Evolutionary conservation across 257 asterid species (phyloP).

Genomic region (Jaltomata sinuosa): DNA sequence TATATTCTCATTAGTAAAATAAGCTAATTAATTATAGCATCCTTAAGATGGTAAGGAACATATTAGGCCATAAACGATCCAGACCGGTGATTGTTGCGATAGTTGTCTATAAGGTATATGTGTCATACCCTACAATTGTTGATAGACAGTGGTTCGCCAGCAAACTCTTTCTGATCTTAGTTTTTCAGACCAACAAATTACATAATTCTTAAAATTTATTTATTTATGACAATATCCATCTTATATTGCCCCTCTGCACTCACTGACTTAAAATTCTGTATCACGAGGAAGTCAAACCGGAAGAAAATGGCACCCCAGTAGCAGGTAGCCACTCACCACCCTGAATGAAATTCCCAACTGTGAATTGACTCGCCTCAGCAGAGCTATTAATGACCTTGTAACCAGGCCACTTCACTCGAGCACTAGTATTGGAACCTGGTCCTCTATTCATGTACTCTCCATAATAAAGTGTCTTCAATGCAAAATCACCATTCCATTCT

Average conservation of each 20-base stretch:
- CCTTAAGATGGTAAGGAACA: background rate
- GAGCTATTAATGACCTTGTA: slow-evolving; percentile 47
- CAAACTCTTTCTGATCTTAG: background rate
- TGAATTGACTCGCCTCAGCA: slow-evolving; percentile 56
- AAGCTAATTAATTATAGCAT: background rate
- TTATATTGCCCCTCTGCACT: no score
- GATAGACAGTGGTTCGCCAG: background rate
- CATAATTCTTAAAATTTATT: background rate
- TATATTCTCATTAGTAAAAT: background rate
- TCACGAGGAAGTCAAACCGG: slow-evolving; percentile 39
- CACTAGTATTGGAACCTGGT: slow-evolving; percentile 62
- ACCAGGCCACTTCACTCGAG: slow-evolving; percentile 83
- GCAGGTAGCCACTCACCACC: slow-evolving; percentile 53
- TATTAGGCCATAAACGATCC: background rate
- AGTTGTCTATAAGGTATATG: background rate
- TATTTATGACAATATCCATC: background rate
- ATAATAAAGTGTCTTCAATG: slow-evolving; percentile 47
- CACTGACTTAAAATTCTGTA: background rate
- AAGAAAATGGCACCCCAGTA: slow-evolving; percentile 39
- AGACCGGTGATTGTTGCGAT: background rate
- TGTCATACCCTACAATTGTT: background rate
- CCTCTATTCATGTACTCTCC: slow-evolving; percentile 82
- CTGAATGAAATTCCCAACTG: slow-evolving; percentile 57
- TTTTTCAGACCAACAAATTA: no score
- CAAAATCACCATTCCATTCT: slow-evolving; percentile 63